A percentile compares a stretch with the other conserved stretches of the same genome.
phyloP scores from a whole-genome alignment of 139 green algal species.

The Micractinium sp. region DNA sequence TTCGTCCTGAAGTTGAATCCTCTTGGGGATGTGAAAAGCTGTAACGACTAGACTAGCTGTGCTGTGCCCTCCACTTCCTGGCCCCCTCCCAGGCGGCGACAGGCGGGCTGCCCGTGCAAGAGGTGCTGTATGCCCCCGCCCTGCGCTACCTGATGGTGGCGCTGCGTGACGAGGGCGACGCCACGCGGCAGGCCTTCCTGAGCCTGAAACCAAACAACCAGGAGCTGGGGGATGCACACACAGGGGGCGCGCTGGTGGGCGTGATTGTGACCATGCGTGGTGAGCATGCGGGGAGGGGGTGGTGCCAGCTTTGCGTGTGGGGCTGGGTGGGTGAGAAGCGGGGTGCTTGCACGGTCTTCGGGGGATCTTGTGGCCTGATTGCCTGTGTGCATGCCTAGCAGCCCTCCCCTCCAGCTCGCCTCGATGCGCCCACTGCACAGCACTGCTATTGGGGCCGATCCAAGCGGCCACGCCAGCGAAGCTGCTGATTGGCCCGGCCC shows the following conservation, averaged over 20 bases:
- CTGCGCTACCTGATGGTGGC: conserved; percentile 45
- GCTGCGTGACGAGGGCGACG: not conserved
- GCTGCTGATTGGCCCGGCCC: not conserved
- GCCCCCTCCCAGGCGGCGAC: not conserved
- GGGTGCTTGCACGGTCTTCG: not conserved
- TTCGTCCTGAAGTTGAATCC: too few relatives aligned
- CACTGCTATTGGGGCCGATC: too few relatives aligned
- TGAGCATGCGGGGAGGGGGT: not conserved
- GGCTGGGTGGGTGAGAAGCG: not conserved
- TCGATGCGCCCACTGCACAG: too few relatives aligned
- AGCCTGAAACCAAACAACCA: conserved; percentile 45
- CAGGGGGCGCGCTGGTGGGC: conserved; percentile 7
- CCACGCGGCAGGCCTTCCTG: conserved; percentile 44
- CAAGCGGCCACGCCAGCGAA: not conserved
- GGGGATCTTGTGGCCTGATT: not conserved
- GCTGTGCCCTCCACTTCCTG: not conserved
- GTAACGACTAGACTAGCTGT: too few relatives aligned
- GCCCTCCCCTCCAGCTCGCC: too few relatives aligned
- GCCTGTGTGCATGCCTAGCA: too few relatives aligned
- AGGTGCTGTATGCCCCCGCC: conserved; percentile 16
- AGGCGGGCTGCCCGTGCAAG: not conserved
- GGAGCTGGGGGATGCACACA: conserved; percentile 21
- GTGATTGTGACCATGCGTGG: conserved; percentile 39
- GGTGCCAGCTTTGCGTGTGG: too few relatives aligned
- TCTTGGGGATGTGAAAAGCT: too few relatives aligned